Conservation (phyloP, 768 basidiomycete species). For the Termitomyces sp. region DNA sequence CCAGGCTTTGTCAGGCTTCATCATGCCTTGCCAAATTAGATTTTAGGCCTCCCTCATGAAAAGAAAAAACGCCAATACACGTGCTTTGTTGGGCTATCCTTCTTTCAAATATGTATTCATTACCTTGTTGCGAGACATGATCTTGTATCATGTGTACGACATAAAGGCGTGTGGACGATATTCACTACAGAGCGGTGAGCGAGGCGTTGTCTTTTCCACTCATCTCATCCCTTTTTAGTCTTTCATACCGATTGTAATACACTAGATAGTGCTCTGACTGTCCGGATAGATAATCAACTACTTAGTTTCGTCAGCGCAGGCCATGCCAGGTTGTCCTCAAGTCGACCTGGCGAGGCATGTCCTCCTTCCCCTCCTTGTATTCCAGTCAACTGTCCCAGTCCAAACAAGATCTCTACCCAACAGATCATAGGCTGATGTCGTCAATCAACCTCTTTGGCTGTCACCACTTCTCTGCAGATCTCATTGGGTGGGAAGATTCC, state of each 20-base stretch:
- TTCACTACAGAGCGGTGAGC: too few species aligned
- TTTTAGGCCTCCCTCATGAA: too few species aligned
- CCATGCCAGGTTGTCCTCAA: too few species aligned
- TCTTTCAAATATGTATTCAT: too few species aligned
- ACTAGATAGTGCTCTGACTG: not conserved
- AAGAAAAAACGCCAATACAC: too few species aligned
- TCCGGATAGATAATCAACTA: not conserved
- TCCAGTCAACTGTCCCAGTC: not conserved
- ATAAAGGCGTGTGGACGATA: too few species aligned
- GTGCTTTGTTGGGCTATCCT: not conserved
- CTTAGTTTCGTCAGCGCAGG: too few species aligned
- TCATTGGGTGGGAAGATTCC: not conserved
- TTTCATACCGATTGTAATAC: not conserved
- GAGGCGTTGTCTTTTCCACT: too few species aligned
- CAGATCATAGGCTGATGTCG: not conserved
- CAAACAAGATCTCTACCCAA: not conserved
- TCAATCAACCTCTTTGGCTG: not conserved
- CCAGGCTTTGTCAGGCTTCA: too few species aligned
- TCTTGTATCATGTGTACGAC: too few species aligned
- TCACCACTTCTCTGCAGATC: not conserved
- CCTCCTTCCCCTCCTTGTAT: constrained; percentile 7
- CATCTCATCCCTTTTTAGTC: not conserved
- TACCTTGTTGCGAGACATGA: too few species aligned
- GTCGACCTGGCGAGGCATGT: not conserved
- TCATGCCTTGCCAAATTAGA: too few species aligned